Percentiles rank a stretch among this genome's conserved stretches.
Evolutionary conservation across 2,329 filamentous ascomycete genomes (phyloP).

Genomic region (Aspergillus proliferans): DNA sequence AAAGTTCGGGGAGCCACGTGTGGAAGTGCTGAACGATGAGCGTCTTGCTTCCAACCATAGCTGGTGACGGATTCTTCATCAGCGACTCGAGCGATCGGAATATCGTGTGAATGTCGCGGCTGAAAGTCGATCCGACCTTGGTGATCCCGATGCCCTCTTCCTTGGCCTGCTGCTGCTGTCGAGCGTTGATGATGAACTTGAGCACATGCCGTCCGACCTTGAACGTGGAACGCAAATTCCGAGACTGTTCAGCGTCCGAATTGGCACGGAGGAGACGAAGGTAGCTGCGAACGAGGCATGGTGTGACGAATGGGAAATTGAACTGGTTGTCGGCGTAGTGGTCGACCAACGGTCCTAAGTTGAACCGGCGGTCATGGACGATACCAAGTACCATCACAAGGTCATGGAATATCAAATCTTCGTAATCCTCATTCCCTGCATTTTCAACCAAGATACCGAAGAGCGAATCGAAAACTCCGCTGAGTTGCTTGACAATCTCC

Average conservation of each 20-base stretch:
- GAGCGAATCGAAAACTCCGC: slow-evolving; percentile 80
- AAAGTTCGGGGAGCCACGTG: slow-evolving; percentile 89
- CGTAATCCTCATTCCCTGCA: slow-evolving; percentile 83
- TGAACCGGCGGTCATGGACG: slow-evolving; percentile 89
- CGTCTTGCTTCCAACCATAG: slow-evolving; percentile 89
- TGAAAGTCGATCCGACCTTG: slow-evolving; percentile 65
- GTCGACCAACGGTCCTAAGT: slow-evolving; percentile 82
- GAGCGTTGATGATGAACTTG: slow-evolving; percentile 88
- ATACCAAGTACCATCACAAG: slow-evolving; percentile 87
- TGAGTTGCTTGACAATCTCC: slow-evolving; percentile 90
- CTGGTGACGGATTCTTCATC: slow-evolving; percentile 80
- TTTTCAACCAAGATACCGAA: slow-evolving; percentile 90
- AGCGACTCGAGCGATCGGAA: slow-evolving; percentile 85
- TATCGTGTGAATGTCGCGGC: slow-evolving; percentile 73
- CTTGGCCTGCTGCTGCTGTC: slow-evolving; percentile 80
- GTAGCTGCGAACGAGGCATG: slow-evolving; percentile 81
- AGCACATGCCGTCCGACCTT: slow-evolving; percentile 91
- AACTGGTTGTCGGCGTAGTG: slow-evolving; percentile 83
- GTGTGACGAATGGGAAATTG: slow-evolving; percentile 86
- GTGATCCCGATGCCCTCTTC: slow-evolving; percentile 82
- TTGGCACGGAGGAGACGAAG: slow-evolving; percentile 75
- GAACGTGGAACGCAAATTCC: slow-evolving; percentile 81
- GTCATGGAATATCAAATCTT: slow-evolving; percentile 86
- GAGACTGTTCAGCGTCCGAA: slow-evolving; percentile 73
- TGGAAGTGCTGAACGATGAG: slow-evolving; percentile 94